A percentile compares a stretch with the other conserved stretches of the same genome.
Conservation (phyloP, 306 rosid species). For the Quercus wislizeni region DNA sequence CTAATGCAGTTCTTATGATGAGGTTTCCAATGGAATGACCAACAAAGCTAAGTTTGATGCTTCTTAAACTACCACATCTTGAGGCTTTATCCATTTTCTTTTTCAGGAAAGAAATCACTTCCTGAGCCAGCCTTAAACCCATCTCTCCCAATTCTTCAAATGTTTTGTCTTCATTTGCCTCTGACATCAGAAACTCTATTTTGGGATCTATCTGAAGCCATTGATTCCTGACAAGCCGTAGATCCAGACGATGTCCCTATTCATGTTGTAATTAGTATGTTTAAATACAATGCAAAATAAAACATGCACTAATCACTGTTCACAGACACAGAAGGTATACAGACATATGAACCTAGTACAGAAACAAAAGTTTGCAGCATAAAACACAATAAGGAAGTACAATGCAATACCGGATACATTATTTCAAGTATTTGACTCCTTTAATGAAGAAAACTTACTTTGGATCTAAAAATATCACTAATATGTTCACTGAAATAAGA, state of each 20-base stretch:
- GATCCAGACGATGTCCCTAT: conserved; percentile 93
- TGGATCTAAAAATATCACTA: too few species aligned
- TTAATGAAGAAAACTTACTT: too few species aligned
- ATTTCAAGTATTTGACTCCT: too few species aligned
- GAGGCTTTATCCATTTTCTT: conserved; percentile 73
- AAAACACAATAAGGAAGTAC: too few species aligned
- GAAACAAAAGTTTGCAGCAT: too few species aligned
- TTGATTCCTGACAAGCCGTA: conserved; percentile 85
- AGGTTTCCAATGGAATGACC: conserved; percentile 98
- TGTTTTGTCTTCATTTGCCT: conserved; percentile 88
- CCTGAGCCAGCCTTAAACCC: conserved; percentile 91
- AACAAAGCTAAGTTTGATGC: conserved; percentile 82
- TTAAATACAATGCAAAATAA: background rate
- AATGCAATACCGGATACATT: too few species aligned
- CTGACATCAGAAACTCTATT: conserved; percentile 84
- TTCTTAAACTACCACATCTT: conserved; percentile 52
- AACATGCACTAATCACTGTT: background rate
- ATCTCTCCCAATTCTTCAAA: conserved; percentile 88
- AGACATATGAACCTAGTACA: background rate
- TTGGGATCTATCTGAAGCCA: conserved; percentile 91
- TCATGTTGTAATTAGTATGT: background rate
- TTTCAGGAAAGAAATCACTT: conserved; percentile 73
- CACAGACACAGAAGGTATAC: background rate
- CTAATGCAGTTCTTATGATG: conserved; percentile 82
- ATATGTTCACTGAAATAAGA: too few species aligned